Evolutionary conservation across 202 grass and related monocot species (phyloP).

Genomic region (Carex sylvatica): DNA sequence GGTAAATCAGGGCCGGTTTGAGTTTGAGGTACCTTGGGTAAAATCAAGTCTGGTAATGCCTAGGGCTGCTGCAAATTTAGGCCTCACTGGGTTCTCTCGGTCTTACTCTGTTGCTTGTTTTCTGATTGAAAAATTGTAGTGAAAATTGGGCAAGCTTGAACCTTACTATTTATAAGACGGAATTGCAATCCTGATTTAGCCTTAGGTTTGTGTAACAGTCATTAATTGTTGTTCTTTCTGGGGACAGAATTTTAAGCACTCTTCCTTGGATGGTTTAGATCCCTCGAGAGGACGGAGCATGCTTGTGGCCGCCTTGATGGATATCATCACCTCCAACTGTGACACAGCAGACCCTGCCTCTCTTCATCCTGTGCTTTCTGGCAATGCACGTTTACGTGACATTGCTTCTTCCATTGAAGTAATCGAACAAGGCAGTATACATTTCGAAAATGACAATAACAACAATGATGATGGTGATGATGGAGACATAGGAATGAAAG

Average conservation of each 20-base stretch:
- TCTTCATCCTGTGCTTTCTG: constrained; percentile 71
- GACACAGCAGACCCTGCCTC: constrained; percentile 57
- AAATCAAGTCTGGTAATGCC: neutral
- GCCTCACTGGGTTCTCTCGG: neutral
- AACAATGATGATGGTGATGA: constrained; percentile 47
- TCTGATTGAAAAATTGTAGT: neutral
- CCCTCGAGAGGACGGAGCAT: constrained; percentile 87
- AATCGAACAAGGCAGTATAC: constrained; percentile 87
- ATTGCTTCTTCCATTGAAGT: constrained; percentile 85
- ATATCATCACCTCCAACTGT: constrained; percentile 88
- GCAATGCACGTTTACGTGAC: constrained; percentile 69
- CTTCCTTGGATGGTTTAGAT: constrained; percentile 62
- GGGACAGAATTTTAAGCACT: constrained; percentile 62
- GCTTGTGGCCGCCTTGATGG: constrained; percentile 98
- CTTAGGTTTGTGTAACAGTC: constrained; percentile 15
- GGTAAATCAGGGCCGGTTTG: neutral
- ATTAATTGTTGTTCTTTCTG: constrained; percentile 24
- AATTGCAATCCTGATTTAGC: neutral
- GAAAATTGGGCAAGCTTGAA: neutral
- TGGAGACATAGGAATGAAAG: constrained; percentile 58
- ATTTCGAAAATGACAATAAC: constrained; percentile 63
- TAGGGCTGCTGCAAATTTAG: neutral
- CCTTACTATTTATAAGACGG: neutral
- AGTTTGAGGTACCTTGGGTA: neutral
- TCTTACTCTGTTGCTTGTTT: neutral